Conservation (phyloP, 2,329 filamentous ascomycete species). For the Penicillium brasilianum region DNA sequence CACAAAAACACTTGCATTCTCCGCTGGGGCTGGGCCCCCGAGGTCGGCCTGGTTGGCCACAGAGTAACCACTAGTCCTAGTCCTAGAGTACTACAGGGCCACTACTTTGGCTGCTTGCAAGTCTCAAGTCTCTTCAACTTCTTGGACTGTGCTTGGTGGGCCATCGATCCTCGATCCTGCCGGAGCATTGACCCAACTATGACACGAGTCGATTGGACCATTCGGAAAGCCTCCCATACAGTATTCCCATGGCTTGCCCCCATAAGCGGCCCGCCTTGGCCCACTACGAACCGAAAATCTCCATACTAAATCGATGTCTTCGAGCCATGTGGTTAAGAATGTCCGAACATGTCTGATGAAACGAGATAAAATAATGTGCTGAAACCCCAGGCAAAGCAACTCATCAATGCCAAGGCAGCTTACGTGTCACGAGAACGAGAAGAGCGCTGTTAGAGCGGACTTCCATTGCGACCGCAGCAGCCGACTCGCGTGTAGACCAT, state of each 20-base stretch:
- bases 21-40: conserved; percentile 1
- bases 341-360: background rate
- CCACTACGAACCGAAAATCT: background rate
- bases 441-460: background rate
- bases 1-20: background rate
- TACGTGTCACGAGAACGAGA: conserved; percentile 2
- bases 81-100: too few relatives aligned
- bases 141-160: background rate
- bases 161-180: background rate
- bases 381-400: background rate
- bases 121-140: background rate
- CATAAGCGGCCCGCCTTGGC: background rate
- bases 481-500: conserved; percentile 8
- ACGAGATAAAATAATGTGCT: background rate
- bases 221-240: background rate
- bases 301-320: background rate
- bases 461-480: conserved; percentile 4
- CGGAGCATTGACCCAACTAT: too few relatives aligned
- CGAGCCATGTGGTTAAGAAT: background rate
- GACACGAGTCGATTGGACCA: background rate
- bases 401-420: background rate
- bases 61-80: background rate
- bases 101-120: background rate
- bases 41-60: background rate
- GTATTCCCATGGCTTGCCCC: background rate